Conservation (phyloP, 139 green algal species). For the Bryopsis sp. region DNA sequence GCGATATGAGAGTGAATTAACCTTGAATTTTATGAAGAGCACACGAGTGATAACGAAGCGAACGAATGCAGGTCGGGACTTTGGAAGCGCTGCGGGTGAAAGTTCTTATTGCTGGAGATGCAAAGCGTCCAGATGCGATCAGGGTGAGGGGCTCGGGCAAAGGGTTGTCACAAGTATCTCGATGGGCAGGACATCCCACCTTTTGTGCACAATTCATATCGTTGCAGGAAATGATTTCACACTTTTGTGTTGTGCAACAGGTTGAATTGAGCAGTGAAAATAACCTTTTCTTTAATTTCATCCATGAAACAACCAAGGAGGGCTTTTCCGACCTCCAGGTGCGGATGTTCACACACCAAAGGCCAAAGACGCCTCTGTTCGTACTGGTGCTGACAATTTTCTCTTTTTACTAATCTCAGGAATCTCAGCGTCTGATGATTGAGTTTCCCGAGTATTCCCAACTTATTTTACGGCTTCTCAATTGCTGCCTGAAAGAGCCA, state of each 20-base stretch:
- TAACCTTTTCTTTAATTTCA: slow-evolving; percentile 67
- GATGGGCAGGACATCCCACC: too few species aligned
- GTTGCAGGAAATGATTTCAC: neutral
- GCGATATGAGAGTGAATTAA: too few species aligned
- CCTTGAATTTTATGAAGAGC: too few species aligned
- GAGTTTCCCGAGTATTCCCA: slow-evolving; percentile 47
- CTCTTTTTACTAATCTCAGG: slow-evolving; percentile 27
- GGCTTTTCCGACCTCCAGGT: slow-evolving; percentile 42
- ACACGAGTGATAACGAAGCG: too few species aligned
- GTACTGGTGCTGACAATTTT: neutral
- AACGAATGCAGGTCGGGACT: slow-evolving; percentile 44
- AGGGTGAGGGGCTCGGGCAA: slow-evolving; percentile 20
- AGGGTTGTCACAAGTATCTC: too few species aligned
- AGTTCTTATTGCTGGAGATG: slow-evolving; percentile 38
- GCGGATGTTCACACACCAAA: neutral
- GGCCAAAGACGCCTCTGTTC: neutral
- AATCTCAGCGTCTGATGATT: slow-evolving; percentile 58
- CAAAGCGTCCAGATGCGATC: slow-evolving; percentile 23
- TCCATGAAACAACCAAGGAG: slow-evolving; percentile 33
- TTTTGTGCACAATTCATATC: too few species aligned
- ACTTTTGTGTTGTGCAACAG: slow-evolving; percentile 15
- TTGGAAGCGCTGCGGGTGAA: slow-evolving; percentile 49
- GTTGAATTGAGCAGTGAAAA: slow-evolving; percentile 53
- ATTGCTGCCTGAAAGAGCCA: slow-evolving; percentile 48
- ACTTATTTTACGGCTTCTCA: slow-evolving; percentile 51